Base-by-base conservation (phyloP, 345 rosid species). In the Citrus medica region DNA sequence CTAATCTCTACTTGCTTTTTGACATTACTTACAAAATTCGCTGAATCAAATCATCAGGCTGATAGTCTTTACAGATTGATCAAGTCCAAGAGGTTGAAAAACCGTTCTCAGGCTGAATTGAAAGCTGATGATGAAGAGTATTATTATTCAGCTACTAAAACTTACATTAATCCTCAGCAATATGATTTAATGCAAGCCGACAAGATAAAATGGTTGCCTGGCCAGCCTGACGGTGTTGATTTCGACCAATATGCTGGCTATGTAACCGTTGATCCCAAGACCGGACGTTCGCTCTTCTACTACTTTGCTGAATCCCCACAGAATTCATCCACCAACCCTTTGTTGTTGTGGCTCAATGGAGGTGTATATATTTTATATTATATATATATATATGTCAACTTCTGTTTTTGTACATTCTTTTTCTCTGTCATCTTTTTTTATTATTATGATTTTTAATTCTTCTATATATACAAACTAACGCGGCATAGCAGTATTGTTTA, bases 241-340 rank as follows among this genome's bases (percentile, higher is more conserved):
- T 78, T 78, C 28, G 61, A 82, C 5, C 84, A 78, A 13, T 82
- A 82, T 30, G 75, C 78, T n/a, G 80, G 80, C 21, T 83, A 81
- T 76, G 85, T 81, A 14, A 77, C 84, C 3, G 78, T 81, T 6
- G 84, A 81, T 17, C 46, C 69, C 4, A 9, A 37, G n/a, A 61
- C 72, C n/a, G 72, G 74, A 61, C 46, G 71, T 68, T 12, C 83
- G 2, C 72, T 84, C 37, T 83, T 87, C 77, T 87, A 87, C 76
- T 84, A 87, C 63, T 84, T 85, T 8, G 85, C 73, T 3, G 85
- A 88, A 78, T 86, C 89, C 0, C 83, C 87, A 7, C 67, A 32
- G 62, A 61, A 81, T 62, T 78, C 91, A 73, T 74, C 85, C 40
- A 48, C 79, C 56, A 85, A 88, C 38, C 91, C 91, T 37, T 74